Base-by-base conservation (phyloP, 331 rosid genomes). In the Spiraea crenata region DNA sequence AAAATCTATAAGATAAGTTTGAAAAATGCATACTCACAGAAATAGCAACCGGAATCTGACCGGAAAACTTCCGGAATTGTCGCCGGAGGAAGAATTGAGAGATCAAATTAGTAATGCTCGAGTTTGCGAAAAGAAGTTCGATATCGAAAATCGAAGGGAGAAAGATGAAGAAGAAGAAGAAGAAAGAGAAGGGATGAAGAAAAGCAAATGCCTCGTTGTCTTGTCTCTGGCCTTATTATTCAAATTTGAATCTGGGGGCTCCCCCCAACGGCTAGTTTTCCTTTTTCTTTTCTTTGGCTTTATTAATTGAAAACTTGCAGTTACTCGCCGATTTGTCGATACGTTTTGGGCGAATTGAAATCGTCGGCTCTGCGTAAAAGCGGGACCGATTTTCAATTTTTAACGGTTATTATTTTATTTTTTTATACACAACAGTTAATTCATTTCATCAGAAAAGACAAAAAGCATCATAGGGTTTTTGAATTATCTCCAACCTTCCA, bases 181-280 rank as follows among this genome's bases (percentile, higher is more conserved):
- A 5, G 35, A 14, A 34, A 41, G 73, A 52, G 73, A 54, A 5
- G 6, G 40, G 25, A 46, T 44, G 65, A 56, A 25, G 74, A 42
- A 9, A 70, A 56, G 37, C 63, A 56, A 56, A 3, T 4, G 74
- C 38, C 38, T 57, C 57, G 3, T 6, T 56, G 44, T 69, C 17
- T 57, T 4, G 31, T 34, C 17, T 39, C 51, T 42, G 17, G 16
- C 74, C 42, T 42, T 56, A 57, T 41, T 35, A 40, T 71, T 55
- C 59, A 47, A 62, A 40, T 87, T 88, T 86, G 90, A 90, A 73
- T 76, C 65, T 72, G 13, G 46, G 50, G 72, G 31, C 31, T 25
- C 31, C 69, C 42, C 79, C 74, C 80, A 88, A 90, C 96, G 96
- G 96, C 96, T 90, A 90, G 80, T 88, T 86, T 65, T 51, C 52